Evolutionary conservation across 2,329 filamentous ascomycete species (phyloP), one percentile per base, ranked within the genome.

Genomic region (Aspergillus fumigatus): DNA sequence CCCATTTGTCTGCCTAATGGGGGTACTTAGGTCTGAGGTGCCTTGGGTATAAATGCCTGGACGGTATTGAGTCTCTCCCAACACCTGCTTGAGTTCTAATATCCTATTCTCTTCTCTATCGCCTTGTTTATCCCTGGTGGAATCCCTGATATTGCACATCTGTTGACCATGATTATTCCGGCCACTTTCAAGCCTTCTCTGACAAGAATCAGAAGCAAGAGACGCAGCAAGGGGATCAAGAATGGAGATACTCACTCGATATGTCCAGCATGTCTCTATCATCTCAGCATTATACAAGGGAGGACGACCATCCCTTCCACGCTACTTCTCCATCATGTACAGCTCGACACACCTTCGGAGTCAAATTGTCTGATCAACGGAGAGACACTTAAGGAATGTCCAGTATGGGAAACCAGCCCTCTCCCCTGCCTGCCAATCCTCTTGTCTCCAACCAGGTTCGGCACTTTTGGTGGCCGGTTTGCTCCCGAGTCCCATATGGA

Each of bases 401-500:
- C 61, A 29, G 32, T 48, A 41, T 50, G 52, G 53, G 53, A 62
- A 53, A 65, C 58, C 52, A 54, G 51, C 38, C 48, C 43, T 19
- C 43, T 45, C 14, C 59, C 60, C 59, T 55, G 55, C 8, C 19
- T 58, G 27, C 56, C 56, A 3, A 26, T 51, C 27, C 38, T 53
- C 11, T 45, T 55, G 32, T 25, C 47, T 10, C 53, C 56, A 2
- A 51, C 56, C 29, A 47, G 62, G 27, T 68, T 67, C 53, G 67
- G 66, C 32, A 43, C 56, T 14, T 69, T 62, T 35, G 67, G 67
- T 43, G 67, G 67, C 55, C 62, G 61, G 54, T 69, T 67, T 40
- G 65, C 61, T 26, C 62, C 66, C 47, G 67, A 69, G 63, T 63
- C 66, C 1, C 64, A 68, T 38, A 66, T 69, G 56, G 61, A 59